Percentiles rank a stretch among this genome's conserved stretches.
Evolutionary conservation across 768 basidiomycete genomes (phyloP).

Genomic region (Boletus subcaerulescens): DNA sequence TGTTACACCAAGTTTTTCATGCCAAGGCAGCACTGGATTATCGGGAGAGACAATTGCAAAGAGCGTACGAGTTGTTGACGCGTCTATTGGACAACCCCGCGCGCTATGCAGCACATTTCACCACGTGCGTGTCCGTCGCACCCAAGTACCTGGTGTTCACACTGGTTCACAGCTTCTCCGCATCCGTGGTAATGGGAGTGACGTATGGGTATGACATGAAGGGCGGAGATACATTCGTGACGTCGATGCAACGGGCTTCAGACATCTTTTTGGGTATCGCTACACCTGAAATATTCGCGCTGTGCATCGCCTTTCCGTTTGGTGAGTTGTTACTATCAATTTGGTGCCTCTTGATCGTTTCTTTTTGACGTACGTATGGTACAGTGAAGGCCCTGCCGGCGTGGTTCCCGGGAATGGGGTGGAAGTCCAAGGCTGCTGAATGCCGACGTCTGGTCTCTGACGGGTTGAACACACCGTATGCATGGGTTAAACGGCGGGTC

Average conservation of each 20-base stretch:
- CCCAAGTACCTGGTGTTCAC: too few species aligned
- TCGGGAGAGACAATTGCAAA: slow-evolving; percentile 30
- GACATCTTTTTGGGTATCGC: background rate
- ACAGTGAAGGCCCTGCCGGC: slow-evolving; percentile 19
- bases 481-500: slow-evolving; percentile 3
- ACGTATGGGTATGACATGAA: slow-evolving; percentile 29
- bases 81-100: slow-evolving; percentile 27
- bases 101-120: slow-evolving; percentile 25
- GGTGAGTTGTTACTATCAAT: background rate
- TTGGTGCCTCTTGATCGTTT: too few species aligned
- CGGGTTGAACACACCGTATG: slow-evolving; percentile 10
- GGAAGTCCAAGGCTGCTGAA: slow-evolving; percentile 15
- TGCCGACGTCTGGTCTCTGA: slow-evolving; percentile 7
- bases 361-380: background rate
- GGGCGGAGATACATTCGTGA: too few species aligned
- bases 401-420: slow-evolving; percentile 28
- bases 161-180: background rate
- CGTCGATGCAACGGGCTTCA: too few species aligned
- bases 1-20: slow-evolving; percentile 36
- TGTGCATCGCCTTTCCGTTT: background rate
- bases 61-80: slow-evolving; percentile 30
- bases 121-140: slow-evolving; percentile 9
- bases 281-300: background rate
- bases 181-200: slow-evolving; percentile 30
- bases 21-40: slow-evolving; percentile 29